These are phyloP conservation scores for Gnomoniopsis smithogilvyi DNA, from an alignment of 2,329 filamentous ascomycete species.

Conservation along the genomic window DNA sequence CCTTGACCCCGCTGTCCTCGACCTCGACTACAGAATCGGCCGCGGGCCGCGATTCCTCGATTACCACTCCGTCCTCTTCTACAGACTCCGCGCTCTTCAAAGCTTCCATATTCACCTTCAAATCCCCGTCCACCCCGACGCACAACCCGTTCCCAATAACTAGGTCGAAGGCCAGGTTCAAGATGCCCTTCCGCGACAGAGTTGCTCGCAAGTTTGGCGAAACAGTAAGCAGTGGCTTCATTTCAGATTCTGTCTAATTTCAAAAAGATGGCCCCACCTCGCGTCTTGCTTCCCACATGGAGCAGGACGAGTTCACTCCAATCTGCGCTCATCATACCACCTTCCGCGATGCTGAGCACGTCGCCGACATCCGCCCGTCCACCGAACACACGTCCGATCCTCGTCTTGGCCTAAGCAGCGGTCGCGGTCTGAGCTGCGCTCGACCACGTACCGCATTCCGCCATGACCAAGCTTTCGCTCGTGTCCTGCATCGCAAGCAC, in stretches of 20 bases:
- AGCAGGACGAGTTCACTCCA: no score
- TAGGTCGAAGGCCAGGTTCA: background rate
- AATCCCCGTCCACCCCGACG: background rate
- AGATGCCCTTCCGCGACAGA: constrained; percentile 29
- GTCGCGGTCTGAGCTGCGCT: constrained; percentile 11
- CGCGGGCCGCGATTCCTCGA: background rate
- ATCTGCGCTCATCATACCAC: background rate
- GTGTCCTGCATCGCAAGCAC: background rate
- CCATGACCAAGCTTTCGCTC: background rate
- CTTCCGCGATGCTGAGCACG: background rate
- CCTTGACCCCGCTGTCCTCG: background rate
- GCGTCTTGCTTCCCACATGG: no score
- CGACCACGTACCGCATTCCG: constrained; percentile 1
- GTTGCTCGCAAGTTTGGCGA: constrained; percentile 47
- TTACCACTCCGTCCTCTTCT: background rate
- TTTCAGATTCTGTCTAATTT: background rate
- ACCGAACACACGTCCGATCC: background rate
- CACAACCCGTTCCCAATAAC: background rate
- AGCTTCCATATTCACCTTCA: background rate
- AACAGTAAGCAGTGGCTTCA: constrained; percentile 33
- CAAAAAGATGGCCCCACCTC: background rate
- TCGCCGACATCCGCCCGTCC: background rate
- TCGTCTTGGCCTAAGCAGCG: constrained; percentile 1
- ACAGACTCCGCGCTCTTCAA: background rate
- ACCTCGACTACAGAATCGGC: background rate